Conservation (phyloP, 1,284 basidiomycete genomes). For the Meripilus lineatus region DNA sequence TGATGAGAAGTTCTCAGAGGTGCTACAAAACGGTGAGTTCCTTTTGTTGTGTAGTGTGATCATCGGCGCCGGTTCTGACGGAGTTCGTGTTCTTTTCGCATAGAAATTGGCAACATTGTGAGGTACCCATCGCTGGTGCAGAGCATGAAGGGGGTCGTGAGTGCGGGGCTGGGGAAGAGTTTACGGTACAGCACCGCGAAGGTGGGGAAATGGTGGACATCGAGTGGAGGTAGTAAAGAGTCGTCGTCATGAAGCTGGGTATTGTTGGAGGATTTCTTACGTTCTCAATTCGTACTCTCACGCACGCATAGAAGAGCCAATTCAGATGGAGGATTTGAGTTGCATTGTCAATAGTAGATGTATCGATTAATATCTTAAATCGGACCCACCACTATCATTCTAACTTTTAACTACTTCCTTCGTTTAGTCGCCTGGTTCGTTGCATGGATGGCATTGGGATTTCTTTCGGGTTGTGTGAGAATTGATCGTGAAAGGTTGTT, state of each 20-base stretch:
- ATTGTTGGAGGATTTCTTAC: not conserved
- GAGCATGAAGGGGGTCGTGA: conserved; percentile 81
- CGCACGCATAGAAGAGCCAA: not conserved
- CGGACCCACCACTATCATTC: not conserved
- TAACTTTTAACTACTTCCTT: too few relatives aligned
- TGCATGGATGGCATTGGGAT: too few relatives aligned
- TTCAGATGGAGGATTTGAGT: not conserved
- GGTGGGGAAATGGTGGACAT: conserved; percentile 79
- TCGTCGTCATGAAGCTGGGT: conserved; percentile 3
- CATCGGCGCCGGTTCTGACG: not conserved
- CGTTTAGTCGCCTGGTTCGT: too few relatives aligned
- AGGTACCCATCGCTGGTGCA: conserved; percentile 81
- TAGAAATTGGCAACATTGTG: conserved; percentile 78
- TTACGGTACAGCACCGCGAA: conserved; percentile 72
- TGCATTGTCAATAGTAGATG: conserved; percentile 4
- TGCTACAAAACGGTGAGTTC: conserved; percentile 58
- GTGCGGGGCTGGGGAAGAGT: conserved; percentile 79
- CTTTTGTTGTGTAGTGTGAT: conserved; percentile 3
- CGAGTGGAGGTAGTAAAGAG: conserved; percentile 18
- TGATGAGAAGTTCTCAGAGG: conserved; percentile 51
- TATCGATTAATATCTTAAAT: conserved; percentile 3
- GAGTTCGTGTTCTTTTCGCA: conserved; percentile 1
- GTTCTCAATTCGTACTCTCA: not conserved
- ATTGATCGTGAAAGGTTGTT: too few relatives aligned
- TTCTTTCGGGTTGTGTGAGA: too few relatives aligned